These are phyloP conservation scores for Pestalotiopsis sp. DNA, from an alignment of 2,329 filamentous ascomycete genomes.

Conservation along the genomic window DNA sequence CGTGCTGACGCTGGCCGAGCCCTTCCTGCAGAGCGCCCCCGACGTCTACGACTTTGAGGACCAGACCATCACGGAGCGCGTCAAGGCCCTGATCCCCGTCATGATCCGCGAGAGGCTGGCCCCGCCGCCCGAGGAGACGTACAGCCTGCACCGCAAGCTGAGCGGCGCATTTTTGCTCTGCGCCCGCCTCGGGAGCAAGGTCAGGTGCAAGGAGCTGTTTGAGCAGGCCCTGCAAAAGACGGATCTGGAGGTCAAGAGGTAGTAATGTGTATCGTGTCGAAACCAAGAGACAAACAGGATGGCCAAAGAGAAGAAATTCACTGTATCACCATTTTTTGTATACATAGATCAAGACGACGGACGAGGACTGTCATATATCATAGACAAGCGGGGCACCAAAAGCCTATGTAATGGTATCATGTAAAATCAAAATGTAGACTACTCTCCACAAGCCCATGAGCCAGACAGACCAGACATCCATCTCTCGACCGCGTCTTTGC, in stretches of 20 bases:
- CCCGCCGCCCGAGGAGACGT: constrained; percentile 96
- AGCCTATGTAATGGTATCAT: constrained; percentile 9
- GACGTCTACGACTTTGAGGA: constrained; percentile 89
- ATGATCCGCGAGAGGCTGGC: constrained; percentile 90
- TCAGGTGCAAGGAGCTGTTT: constrained; percentile 83
- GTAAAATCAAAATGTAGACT: not conserved
- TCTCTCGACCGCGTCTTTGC: constrained; percentile 23
- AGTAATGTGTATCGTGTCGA: constrained; percentile 11
- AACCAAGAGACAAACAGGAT: not conserved
- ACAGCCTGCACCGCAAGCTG: constrained; percentile 90
- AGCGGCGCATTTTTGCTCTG: constrained; percentile 95
- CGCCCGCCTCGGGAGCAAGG: constrained; percentile 80
- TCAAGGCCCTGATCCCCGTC: constrained; percentile 83
- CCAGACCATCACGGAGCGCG: constrained; percentile 95
- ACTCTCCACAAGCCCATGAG: not conserved
- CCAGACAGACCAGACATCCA: not conserved
- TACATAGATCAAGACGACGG: not conserved
- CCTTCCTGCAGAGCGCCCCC: constrained; percentile 76
- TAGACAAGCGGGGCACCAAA: not conserved
- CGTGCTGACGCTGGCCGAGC: constrained; percentile 88
- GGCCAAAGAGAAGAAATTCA: not conserved
- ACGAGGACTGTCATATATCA: not conserved
- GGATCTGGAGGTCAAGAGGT: constrained; percentile 19
- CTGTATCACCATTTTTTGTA: constrained; percentile 7
- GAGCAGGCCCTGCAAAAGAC: constrained; percentile 51